A percentile compares a stretch with the other conserved stretches of the same genome.
Conservation (phyloP, 2,329 filamentous ascomycete genomes). For the Clarireedia paspali region DNA sequence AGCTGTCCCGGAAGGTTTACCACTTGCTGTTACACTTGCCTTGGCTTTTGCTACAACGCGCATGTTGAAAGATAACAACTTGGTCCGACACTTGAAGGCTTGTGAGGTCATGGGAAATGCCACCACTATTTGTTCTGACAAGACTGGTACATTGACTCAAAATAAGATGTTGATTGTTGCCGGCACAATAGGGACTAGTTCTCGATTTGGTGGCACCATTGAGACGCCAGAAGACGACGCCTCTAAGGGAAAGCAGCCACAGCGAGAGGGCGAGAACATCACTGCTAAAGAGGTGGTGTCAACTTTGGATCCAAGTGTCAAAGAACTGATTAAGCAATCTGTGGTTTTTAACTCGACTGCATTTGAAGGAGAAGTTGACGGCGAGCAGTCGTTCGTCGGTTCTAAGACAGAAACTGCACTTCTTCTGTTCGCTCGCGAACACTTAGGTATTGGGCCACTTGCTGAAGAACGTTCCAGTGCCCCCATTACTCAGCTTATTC, state of each 20-base stretch:
- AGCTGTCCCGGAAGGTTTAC: slow-evolving; percentile 60
- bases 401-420: slow-evolving; percentile 74
- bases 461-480: slow-evolving; percentile 54
- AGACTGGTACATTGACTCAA: slow-evolving; percentile 67
- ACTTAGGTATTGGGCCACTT: slow-evolving; percentile 56
- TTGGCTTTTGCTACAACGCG: slow-evolving; percentile 60
- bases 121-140: slow-evolving; percentile 72
- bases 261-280: slow-evolving; percentile 21
- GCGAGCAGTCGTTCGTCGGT: slow-evolving; percentile 55
- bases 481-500: slow-evolving; percentile 45
- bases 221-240: slow-evolving; percentile 25
- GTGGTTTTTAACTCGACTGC: slow-evolving; percentile 63
- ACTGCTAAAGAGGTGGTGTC: slow-evolving; percentile 26
- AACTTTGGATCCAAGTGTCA: slow-evolving; percentile 21
- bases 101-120: slow-evolving; percentile 68
- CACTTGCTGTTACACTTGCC: slow-evolving; percentile 60
- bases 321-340: slow-evolving; percentile 48
- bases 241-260: slow-evolving; percentile 18
- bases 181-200: slow-evolving; percentile 54
- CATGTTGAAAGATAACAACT: slow-evolving; percentile 62
- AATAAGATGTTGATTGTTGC: slow-evolving; percentile 73
- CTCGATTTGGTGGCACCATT: slow-evolving; percentile 40
- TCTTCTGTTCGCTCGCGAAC: slow-evolving; percentile 59
- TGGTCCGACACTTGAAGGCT: slow-evolving; percentile 59
- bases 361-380: slow-evolving; percentile 57